These are phyloP conservation scores for Rhodotorula sp. DNA, from an alignment of 1,284 basidiomycete genomes.

Conservation along the genomic window DNA sequence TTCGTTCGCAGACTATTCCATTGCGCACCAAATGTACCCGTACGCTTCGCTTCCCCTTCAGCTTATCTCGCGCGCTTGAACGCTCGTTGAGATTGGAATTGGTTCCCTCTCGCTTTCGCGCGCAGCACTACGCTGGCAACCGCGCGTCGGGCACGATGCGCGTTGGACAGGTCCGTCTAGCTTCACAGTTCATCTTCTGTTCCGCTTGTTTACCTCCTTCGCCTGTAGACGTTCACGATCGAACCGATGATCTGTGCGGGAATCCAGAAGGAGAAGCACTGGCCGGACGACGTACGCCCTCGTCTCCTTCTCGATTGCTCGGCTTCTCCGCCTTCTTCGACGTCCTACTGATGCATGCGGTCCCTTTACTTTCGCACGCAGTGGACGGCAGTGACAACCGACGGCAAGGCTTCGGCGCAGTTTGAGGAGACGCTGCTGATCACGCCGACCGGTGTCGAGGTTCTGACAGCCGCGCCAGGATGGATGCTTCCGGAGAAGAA, in stretches of 20 bases:
- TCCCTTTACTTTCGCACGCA: constrained; percentile 1
- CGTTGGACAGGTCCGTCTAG: constrained; percentile 53
- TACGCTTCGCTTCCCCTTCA: not conserved
- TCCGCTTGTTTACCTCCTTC: not conserved
- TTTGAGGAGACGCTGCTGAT: constrained; percentile 95
- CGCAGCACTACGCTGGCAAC: constrained; percentile 82
- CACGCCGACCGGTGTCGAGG: constrained; percentile 85
- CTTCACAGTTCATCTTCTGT: fast-evolving
- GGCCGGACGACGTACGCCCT: constrained; percentile 44
- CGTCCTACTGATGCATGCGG: too few species aligned
- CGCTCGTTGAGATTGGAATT: too few species aligned
- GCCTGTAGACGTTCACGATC: constrained; percentile 53
- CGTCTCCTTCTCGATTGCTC: not conserved
- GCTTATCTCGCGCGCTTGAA: not conserved
- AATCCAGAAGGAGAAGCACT: constrained; percentile 42
- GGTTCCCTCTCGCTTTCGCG: too few species aligned
- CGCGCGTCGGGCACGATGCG: constrained; percentile 73
- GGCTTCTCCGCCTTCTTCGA: not conserved
- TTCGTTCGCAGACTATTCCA: constrained; percentile 57
- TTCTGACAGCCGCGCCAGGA: constrained; percentile 65
- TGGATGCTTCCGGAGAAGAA: constrained; percentile 32
- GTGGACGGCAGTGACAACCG: constrained; percentile 89
- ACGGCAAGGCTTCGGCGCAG: constrained; percentile 75
- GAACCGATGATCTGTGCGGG: constrained; percentile 96
- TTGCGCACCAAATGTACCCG: constrained; percentile 45